These are phyloP conservation scores for Beauveria brongniartii DNA, from an alignment of 2,329 filamentous ascomycete species.

Conservation along the genomic window DNA sequence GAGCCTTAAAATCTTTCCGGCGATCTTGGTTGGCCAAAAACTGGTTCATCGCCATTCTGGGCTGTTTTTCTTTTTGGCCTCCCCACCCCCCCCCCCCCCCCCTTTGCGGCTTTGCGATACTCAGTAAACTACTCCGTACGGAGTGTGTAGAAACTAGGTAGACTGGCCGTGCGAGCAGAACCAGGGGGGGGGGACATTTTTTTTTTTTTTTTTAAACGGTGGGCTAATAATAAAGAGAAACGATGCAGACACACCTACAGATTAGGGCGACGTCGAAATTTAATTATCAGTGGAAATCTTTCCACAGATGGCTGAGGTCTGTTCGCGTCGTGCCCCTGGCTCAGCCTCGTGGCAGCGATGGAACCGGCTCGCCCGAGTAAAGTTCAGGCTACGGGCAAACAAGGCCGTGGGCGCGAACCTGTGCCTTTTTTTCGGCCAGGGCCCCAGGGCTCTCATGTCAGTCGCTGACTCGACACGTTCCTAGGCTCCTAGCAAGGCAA, in stretches of 20 bases:
- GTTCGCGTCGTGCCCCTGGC: not conserved
- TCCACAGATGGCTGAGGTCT: slow-evolving; percentile 1
- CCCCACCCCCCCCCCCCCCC: not conserved
- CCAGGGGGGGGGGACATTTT: not conserved
- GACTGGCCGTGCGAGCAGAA: not conserved
- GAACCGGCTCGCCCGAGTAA: slow-evolving; percentile 6
- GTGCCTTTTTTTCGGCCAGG: not conserved
- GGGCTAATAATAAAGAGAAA: not conserved
- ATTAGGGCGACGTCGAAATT: too few species aligned
- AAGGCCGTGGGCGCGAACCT: not conserved
- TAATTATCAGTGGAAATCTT: not conserved
- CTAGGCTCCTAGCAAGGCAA: not conserved
- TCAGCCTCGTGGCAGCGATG: slow-evolving; percentile 3
- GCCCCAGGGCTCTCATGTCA: not conserved
- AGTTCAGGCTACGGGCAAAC: not conserved
- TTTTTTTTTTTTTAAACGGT: too few species aligned
- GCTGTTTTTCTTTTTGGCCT: not conserved
- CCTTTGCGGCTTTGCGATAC: not conserved
- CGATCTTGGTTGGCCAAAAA: not conserved
- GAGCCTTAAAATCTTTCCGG: too few species aligned
- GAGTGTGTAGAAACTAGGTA: too few species aligned
- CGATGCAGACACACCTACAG: not conserved
- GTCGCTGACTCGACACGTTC: not conserved
- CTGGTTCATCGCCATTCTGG: not conserved
- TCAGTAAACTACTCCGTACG: too few species aligned